phyloP scores from a whole-genome alignment of 2,329 filamentous ascomycete species.

The Byssochlamys sp. region DNA sequence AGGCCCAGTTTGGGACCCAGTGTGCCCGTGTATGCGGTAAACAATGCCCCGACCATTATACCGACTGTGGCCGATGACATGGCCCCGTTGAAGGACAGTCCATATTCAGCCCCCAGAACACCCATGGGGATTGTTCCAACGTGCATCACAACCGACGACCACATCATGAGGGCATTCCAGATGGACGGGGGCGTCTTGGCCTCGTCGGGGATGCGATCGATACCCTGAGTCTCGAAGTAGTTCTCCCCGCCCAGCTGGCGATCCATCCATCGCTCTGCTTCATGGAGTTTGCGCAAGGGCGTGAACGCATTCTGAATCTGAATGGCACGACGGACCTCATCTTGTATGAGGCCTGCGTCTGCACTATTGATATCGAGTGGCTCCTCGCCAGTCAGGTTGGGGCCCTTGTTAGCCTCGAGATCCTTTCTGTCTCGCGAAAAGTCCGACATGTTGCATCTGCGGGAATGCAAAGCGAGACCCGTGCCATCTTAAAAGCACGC shows the following conservation, averaged over 20 bases:
- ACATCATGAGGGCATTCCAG: conserved; percentile 35
- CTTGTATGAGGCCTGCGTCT: neutral
- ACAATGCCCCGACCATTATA: conserved; percentile 32
- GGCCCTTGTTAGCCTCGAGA: neutral
- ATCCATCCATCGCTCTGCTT: conserved; percentile 15
- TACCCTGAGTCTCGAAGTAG: conserved; percentile 40
- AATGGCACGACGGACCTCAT: neutral
- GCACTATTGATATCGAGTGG: neutral
- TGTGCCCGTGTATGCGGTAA: conserved; percentile 29
- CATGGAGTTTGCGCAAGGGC: neutral
- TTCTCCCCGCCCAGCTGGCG: conserved; percentile 36
- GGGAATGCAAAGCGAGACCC: neutral
- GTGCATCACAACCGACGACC: conserved; percentile 37
- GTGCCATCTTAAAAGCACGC: too few relatives aligned
- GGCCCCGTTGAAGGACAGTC: conserved; percentile 37
- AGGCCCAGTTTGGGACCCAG: conserved; percentile 8
- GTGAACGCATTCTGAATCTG: neutral
- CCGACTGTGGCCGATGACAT: conserved; percentile 32
- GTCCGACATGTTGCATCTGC: neutral
- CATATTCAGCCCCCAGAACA: conserved; percentile 42
- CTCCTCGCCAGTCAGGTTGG: neutral
- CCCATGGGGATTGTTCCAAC: conserved; percentile 30
- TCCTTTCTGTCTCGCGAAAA: neutral
- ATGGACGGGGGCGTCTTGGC: conserved; percentile 35
- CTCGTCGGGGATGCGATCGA: conserved; percentile 39